Conservation (phyloP, 208 protist species). For the Leptomonas seymouri region DNA sequence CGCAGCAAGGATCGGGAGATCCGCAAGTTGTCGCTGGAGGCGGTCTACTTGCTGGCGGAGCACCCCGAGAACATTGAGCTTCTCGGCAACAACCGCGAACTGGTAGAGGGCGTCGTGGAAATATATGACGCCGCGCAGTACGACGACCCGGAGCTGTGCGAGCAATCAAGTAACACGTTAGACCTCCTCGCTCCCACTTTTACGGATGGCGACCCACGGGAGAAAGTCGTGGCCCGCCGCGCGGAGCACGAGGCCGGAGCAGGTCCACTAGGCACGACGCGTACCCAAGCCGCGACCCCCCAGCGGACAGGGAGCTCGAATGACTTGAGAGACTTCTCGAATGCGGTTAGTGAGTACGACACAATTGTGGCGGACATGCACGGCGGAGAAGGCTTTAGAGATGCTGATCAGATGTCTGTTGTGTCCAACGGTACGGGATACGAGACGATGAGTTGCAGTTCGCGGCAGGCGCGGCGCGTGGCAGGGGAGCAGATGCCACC, state of each 20-base stretch:
- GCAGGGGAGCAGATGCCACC: conserved; percentile 8
- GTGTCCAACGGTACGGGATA: conserved; percentile 28
- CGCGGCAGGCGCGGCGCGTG: conserved; percentile 21
- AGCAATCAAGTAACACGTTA: conserved; percentile 51
- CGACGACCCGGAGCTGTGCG: conserved; percentile 80
- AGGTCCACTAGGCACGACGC: not conserved
- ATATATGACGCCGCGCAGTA: conserved; percentile 77
- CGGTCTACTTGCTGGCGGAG: conserved; percentile 75
- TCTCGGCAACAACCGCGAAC: conserved; percentile 43
- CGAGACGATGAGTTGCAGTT: conserved; percentile 24
- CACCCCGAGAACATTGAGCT: conserved; percentile 89
- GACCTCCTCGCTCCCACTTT: conserved; percentile 57
- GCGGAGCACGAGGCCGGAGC: conserved; percentile 29
- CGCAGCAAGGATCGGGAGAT: conserved; percentile 81
- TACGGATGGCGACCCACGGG: conserved; percentile 51
- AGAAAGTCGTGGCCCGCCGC: conserved; percentile 26
- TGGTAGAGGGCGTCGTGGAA: conserved; percentile 62
- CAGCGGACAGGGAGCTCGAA: conserved; percentile 25
- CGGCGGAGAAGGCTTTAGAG: conserved; percentile 1
- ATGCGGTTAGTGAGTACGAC: conserved; percentile 24
- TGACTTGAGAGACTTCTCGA: conserved; percentile 20
- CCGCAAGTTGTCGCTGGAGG: conserved; percentile 65
- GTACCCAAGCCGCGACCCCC: not conserved
- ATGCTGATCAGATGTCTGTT: conserved; percentile 26
- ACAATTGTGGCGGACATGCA: conserved; percentile 5